Base-by-base conservation (phyloP, 495 filamentous ascomycete genomes). In the Saxispiralis lemnorum region DNA sequence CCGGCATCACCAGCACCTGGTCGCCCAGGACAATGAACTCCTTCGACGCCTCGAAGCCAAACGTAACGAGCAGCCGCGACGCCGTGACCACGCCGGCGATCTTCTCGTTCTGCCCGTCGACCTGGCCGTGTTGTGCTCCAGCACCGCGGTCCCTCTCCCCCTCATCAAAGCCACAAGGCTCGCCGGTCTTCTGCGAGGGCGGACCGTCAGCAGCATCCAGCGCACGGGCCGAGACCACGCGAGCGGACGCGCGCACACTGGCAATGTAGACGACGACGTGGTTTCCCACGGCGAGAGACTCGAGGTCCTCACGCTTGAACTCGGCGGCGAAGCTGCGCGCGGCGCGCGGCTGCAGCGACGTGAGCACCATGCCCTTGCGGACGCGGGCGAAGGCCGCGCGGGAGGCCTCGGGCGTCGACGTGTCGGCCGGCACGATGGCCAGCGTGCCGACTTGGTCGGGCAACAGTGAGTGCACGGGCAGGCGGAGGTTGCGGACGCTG, bases 401-500 rank as follows among this genome's bases (percentile, higher is more conserved):
- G 46, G 20, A 53, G 3, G 30, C 15, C 6, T 7, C 35, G n/a
- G 10, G 31, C 10, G 15, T 12, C 14, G 52, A 43, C 16, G 48
- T 49, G 1, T 56, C 46, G 34, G 70, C 60, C 7, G 80, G 73
- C 15, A 81, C 71, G 45, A 95, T 64, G 2, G 87, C 88, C 19
- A 97, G 73, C 1, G 85, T 93, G 1, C 92, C 89, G 1, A 89
- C 88, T 65, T 95, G 85, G 39, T 83, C 89, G 12, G 74, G 69
- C 13, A 72, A 64, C 0, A 97, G 67, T 0, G 67, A 77, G 37
- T 75, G 79, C 2, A 93, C 83, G 0, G 89, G 83, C 5, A 94
- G 66, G 14, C 92, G 73, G 7, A 97, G 68, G 51, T 93, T 86
- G 15, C 92, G 79, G 21, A 95, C 76, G 47, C 85, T 93, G 38